Evolutionary conservation across 169 alveolate genomes (phyloP).

Genomic region (Plasmodium billcollinsi): DNA sequence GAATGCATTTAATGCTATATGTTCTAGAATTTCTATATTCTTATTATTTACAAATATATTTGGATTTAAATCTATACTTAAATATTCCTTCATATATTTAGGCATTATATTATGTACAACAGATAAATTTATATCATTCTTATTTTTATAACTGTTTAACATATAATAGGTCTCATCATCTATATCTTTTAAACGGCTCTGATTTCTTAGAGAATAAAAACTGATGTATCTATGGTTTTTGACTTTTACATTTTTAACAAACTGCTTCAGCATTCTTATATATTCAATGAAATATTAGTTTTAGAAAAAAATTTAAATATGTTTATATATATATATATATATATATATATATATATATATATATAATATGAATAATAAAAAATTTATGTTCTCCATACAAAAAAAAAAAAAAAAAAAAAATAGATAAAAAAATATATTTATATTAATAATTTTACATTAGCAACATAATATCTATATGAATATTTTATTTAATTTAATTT

Average conservation of each 20-base stretch:
- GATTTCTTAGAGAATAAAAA: slow-evolving; percentile 30
- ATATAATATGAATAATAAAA: too few species aligned
- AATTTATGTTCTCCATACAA: too few species aligned
- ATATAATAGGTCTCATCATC: slow-evolving; percentile 46
- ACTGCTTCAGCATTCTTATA: not conserved
- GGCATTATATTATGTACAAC: slow-evolving; percentile 50
- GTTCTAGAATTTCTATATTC: slow-evolving; percentile 27
- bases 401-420: too few species aligned
- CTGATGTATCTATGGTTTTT: slow-evolving; percentile 24
- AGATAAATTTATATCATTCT: slow-evolving; percentile 59
- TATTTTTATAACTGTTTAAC: slow-evolving; percentile 26
- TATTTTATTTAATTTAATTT: too few species aligned
- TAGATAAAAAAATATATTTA: too few species aligned
- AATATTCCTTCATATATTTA: slow-evolving; percentile 40
- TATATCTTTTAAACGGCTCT: slow-evolving; percentile 53
- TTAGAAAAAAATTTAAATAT: not conserved
- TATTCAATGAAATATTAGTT: not conserved
- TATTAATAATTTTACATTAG: too few species aligned
- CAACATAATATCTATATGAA: too few species aligned
- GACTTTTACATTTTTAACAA: not conserved
- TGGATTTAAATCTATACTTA: slow-evolving; percentile 35
- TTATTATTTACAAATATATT: slow-evolving; percentile 3
- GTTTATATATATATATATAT: not conserved
- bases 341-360: not conserved
- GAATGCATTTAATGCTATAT: slow-evolving; percentile 29